Conservation (phyloP, 805 yeast genomes). For the Scheffersomyces coipomensis region DNA sequence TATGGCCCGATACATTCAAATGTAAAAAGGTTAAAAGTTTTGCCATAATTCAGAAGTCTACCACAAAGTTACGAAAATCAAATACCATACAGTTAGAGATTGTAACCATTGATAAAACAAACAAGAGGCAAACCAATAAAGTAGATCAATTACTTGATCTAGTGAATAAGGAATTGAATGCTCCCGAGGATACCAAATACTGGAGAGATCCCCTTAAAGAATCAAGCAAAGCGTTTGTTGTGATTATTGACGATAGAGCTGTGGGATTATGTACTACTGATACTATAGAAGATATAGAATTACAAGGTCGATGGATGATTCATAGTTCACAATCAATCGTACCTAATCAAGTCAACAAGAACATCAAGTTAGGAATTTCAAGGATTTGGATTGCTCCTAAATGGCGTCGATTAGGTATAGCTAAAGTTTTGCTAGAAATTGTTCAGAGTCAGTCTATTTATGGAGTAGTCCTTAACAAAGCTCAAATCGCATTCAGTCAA, state of each 20-base stretch:
- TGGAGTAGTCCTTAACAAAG: slow-evolving; percentile 43
- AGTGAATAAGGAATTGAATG: slow-evolving; percentile 61
- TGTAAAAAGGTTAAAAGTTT: not conserved
- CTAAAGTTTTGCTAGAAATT: slow-evolving; percentile 39
- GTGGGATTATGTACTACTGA: slow-evolving; percentile 61
- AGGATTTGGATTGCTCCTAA: slow-evolving; percentile 43
- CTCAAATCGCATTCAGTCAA: slow-evolving; percentile 66
- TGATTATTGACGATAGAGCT: slow-evolving; percentile 43
- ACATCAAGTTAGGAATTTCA: slow-evolving; percentile 35
- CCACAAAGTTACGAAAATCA: slow-evolving; percentile 16
- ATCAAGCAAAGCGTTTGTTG: slow-evolving; percentile 43
- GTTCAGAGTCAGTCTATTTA: slow-evolving; percentile 46
- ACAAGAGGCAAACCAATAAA: slow-evolving; percentile 20
- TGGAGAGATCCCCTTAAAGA: slow-evolving; percentile 24
- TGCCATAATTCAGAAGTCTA: slow-evolving; percentile 16
- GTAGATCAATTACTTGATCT: slow-evolving; percentile 40
- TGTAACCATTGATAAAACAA: slow-evolving; percentile 19
- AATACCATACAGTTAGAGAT: slow-evolving; percentile 13
- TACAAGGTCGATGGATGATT: slow-evolving; percentile 59
- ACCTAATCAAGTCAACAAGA: slow-evolving; percentile 39
- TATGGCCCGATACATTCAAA: slow-evolving; percentile 33
- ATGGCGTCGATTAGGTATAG: slow-evolving; percentile 54
- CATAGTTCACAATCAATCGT: slow-evolving; percentile 50
- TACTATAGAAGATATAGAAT: slow-evolving; percentile 19
- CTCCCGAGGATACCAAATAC: slow-evolving; percentile 38